These are phyloP conservation scores for Gastrolobium bilobum DNA, from an alignment of 306 rosid genomes.

Conservation along the genomic window DNA sequence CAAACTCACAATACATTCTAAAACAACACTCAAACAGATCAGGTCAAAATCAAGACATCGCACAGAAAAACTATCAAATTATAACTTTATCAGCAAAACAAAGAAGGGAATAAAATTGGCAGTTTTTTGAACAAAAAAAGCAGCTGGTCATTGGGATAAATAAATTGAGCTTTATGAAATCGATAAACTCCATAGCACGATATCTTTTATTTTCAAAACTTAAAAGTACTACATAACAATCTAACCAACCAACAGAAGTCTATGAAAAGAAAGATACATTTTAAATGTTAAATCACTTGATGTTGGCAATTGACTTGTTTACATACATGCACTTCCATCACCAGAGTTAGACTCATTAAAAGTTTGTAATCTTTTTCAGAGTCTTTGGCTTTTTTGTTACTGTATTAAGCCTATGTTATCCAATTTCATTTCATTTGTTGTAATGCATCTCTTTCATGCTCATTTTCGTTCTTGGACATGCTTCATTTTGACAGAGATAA, in stretches of 20 bases:
- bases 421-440: slow-evolving; percentile 13
- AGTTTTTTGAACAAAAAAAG: slow-evolving; percentile 7
- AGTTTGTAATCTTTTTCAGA: too few relatives aligned
- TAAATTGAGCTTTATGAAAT: not conserved
- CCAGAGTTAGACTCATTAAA: not conserved
- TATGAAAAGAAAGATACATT: too few relatives aligned
- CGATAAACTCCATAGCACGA: slow-evolving; percentile 3
- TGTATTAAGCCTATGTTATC: not conserved
- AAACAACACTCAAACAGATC: slow-evolving; percentile 15
- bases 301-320: too few relatives aligned
- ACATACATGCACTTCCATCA: not conserved
- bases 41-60: slow-evolving; percentile 25
- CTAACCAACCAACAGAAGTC: not conserved
- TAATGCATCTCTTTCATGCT: slow-evolving; percentile 13
- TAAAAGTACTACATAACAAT: not conserved
- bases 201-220: not conserved
- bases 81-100: slow-evolving; percentile 30
- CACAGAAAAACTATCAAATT: slow-evolving; percentile 22
- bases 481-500: slow-evolving; percentile 22
- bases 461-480: not conserved
- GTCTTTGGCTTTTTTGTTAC: too few relatives aligned
- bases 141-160: not conserved
- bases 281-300: too few relatives aligned
- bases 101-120: slow-evolving; percentile 12
- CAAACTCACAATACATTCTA: slow-evolving; percentile 2